Base-by-base conservation (phyloP, 768 basidiomycete genomes). In the Kwoniella pini region DNA sequence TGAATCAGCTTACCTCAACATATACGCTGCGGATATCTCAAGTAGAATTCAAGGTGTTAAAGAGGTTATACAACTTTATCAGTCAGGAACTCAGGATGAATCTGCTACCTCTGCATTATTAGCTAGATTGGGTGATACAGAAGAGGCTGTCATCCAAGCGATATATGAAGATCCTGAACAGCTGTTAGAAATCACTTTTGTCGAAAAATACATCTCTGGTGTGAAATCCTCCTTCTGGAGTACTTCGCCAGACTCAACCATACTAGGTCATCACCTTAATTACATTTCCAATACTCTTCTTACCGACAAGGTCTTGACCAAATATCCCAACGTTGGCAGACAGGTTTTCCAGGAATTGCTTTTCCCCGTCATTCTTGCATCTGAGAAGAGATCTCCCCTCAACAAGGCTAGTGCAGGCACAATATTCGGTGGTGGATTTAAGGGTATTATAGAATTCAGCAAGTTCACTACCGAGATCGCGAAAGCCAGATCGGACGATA, bases 81-180 rank as follows among this genome's bases (percentile, higher is more conserved):
- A 43, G n/a, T 30, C 45, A 17, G 51, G 42, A 9, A 22, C 22
- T 5, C 59, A 64, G n/a, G 24, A 46, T 12, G 46, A 59, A 6
- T 74, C 86, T 2, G 78, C 88, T 19, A 81, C 81, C n/a, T 82
- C 84, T 1, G 86, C 88, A 0, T 79, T 97, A 4, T 74, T 87
- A 28, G 83, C 86, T 13, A 85, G 90, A 1, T 79, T 90, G 3
- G 83, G 86, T 50, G 92, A 95, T 67, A 81, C 82, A 6, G 82
- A 85, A 27, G 60, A 79, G 1, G 69, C 78, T 1, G 88, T 96
- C 26, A 76, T 93, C 12, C 82, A 87, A 44, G 84, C 82, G 0
- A 80, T 96, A 9, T 94, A 93, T 77, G 80, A 80, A 1, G 77
- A 82, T 1, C 81, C 85, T 0, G 72, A 79, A 4, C 43, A 77